phyloP scores from a whole-genome alignment of 441 rosid species.

The Corymbia citriodora region DNA sequence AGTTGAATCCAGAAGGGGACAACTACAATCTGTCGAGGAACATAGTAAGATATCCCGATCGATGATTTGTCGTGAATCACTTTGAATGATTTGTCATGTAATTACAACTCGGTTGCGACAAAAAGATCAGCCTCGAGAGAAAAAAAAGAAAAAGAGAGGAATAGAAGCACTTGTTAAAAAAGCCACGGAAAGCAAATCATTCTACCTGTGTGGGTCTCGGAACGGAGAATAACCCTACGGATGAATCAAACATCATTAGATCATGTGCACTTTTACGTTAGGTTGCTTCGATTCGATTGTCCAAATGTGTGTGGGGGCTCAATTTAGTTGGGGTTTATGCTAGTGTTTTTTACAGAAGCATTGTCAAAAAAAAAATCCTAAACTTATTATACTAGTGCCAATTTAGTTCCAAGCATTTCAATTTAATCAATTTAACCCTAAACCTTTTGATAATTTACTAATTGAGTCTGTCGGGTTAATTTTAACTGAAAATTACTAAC shows the following conservation, averaged over 20 bases:
- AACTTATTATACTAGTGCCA: too few species aligned
- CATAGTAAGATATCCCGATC: background rate
- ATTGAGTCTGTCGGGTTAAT: too few species aligned
- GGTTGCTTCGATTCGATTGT: background rate
- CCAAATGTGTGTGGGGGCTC: background rate
- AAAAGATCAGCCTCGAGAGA: background rate
- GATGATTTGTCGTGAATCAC: background rate
- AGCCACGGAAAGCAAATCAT: background rate
- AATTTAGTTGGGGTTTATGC: background rate
- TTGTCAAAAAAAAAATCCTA: background rate
- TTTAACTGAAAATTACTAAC: fast-evolving
- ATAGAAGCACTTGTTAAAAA: background rate
- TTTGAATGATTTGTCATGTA: background rate
- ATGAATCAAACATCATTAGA: background rate
- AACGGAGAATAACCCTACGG: background rate
- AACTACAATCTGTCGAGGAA: background rate
- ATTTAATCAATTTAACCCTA: too few species aligned
- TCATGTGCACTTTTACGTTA: background rate
- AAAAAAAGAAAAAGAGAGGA: fast-evolving
- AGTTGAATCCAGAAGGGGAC: background rate
- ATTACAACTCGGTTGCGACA: background rate
- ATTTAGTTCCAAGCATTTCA: fast-evolving
- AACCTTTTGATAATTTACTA: too few species aligned
- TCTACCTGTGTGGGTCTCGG: background rate
- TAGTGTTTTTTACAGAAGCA: background rate